Conservation (phyloP, 75 land plant genomes). For the Picea glauca region DNA sequence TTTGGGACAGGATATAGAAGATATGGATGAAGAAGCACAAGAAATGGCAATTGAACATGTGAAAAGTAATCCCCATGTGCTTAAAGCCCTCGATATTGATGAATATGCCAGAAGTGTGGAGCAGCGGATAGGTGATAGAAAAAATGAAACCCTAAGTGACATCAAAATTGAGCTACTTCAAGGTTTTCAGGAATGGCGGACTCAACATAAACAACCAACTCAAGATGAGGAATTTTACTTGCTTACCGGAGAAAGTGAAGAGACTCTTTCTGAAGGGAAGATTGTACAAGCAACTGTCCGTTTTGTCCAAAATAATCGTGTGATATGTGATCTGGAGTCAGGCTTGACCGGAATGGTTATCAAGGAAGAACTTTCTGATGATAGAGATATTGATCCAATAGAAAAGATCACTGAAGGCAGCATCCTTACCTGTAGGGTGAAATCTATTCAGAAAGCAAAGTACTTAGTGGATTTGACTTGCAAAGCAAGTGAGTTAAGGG, state of each 20-base stretch:
- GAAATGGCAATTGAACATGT: slow-evolving; percentile 97
- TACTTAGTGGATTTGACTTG: slow-evolving; percentile 42
- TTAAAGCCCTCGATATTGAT: slow-evolving; percentile 56
- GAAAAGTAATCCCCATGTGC: slow-evolving; percentile 51
- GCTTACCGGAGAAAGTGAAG: slow-evolving; percentile 86
- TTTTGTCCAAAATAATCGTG: slow-evolving; percentile 45
- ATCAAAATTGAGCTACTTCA: slow-evolving; percentile 75
- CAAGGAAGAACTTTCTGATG: slow-evolving; percentile 74
- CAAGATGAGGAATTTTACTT: slow-evolving; percentile 73
- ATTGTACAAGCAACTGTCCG: slow-evolving; percentile 80
- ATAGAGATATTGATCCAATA: slow-evolving; percentile 38
- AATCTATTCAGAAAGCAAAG: slow-evolving; percentile 53
- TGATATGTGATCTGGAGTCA: slow-evolving; percentile 73
- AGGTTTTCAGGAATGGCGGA: slow-evolving; percentile 83
- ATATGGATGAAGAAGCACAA: slow-evolving; percentile 78
- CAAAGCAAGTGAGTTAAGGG: slow-evolving; percentile 59
- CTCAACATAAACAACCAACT: slow-evolving; percentile 49
- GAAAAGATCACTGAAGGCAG: slow-evolving; percentile 67
- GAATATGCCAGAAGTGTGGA: slow-evolving; percentile 43
- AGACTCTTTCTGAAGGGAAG: slow-evolving; percentile 70
- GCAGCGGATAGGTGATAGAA: slow-evolving; percentile 19
- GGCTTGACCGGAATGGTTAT: slow-evolving; percentile 72
- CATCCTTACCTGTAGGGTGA: slow-evolving; percentile 76
- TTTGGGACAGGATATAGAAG: slow-evolving; percentile 33
- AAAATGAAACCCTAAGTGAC: slow-evolving; percentile 60